Conservation (phyloP, 352 stramenopile species). For the Phytopythium mirpurense region DNA sequence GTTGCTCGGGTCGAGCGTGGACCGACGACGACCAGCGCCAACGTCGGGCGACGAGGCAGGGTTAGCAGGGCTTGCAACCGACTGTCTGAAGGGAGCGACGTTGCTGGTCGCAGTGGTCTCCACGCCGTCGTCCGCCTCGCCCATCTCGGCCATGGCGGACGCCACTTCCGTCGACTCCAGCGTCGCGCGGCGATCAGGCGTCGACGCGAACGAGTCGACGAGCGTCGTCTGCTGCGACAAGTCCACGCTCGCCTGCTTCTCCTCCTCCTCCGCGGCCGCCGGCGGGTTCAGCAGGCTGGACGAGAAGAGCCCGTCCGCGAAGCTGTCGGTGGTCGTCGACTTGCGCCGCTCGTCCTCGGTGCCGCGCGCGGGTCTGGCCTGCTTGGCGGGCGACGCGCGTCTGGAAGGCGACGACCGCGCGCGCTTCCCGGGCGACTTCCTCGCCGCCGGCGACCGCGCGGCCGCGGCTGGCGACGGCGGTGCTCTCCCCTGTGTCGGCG, state of each 20-base stretch:
- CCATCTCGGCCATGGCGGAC: conserved; percentile 37
- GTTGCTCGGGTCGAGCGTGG: conserved; percentile 54
- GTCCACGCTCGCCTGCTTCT: conserved; percentile 9
- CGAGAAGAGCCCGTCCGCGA: conserved; percentile 47
- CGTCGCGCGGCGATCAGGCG: conserved; percentile 27
- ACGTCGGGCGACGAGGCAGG: conserved; percentile 4
- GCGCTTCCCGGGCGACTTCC: conserved; percentile 8
- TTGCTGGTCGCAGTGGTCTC: conserved; percentile 3
- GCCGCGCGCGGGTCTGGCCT: neutral
- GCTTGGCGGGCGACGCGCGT: conserved; percentile 5
- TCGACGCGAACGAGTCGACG: conserved; percentile 4
- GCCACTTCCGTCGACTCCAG: conserved; percentile 44
- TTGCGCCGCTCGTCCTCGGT: conserved; percentile 5
- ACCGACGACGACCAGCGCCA: conserved; percentile 22
- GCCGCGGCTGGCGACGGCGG: neutral
- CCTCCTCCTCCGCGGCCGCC: conserved; percentile 11
- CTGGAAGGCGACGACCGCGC: conserved; percentile 9
- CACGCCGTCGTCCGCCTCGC: conserved; percentile 1
- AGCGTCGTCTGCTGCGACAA: conserved; percentile 6
- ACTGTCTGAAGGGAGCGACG: neutral
- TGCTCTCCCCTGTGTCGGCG: neutral
- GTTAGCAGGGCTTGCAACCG: neutral
- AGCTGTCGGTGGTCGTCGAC: conserved; percentile 29
- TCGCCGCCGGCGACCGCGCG: neutral
- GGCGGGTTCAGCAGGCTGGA: conserved; percentile 32